phyloP scores from a whole-genome alignment of 192 early-diverging fungal species.

The Ambispora gerdemannii region DNA sequence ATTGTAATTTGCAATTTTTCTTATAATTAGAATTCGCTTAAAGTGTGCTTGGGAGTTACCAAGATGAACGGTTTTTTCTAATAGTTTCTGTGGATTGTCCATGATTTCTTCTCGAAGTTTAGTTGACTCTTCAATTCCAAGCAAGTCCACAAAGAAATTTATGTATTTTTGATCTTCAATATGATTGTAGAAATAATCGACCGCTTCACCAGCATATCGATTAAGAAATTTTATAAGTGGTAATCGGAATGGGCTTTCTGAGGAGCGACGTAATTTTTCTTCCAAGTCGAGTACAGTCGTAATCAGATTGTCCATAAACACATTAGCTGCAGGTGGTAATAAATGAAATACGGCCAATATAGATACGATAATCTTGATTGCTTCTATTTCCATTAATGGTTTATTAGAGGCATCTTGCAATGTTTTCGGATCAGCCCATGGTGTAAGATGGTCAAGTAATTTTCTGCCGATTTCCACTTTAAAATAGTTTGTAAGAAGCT shows the following conservation, averaged over 20 bases:
- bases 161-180: conserved; percentile 56
- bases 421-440: conserved; percentile 87
- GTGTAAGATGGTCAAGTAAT: conserved; percentile 90
- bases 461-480: conserved; percentile 98
- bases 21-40: conserved; percentile 59
- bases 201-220: conserved; percentile 79
- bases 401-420: conserved; percentile 77
- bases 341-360: conserved; percentile 93
- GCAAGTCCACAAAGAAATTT: conserved; percentile 62
- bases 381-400: conserved; percentile 85
- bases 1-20: conserved; percentile 51
- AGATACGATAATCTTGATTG: conserved; percentile 91
- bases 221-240: conserved; percentile 91
- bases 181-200: conserved; percentile 80
- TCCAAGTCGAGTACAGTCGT: conserved; percentile 87
- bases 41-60: conserved; percentile 38
- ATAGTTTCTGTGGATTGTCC: conserved; percentile 53
- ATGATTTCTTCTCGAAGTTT: conserved; percentile 66
- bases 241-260: conserved; percentile 90
- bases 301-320: conserved; percentile 91
- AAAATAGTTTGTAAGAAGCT: conserved; percentile 96
- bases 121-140: conserved; percentile 51
- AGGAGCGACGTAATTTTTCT: conserved; percentile 67
- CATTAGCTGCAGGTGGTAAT: conserved; percentile 83
- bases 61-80: conserved; percentile 43